Conservation (phyloP, 106 monocot genomes). For the Acorus gramineus region DNA sequence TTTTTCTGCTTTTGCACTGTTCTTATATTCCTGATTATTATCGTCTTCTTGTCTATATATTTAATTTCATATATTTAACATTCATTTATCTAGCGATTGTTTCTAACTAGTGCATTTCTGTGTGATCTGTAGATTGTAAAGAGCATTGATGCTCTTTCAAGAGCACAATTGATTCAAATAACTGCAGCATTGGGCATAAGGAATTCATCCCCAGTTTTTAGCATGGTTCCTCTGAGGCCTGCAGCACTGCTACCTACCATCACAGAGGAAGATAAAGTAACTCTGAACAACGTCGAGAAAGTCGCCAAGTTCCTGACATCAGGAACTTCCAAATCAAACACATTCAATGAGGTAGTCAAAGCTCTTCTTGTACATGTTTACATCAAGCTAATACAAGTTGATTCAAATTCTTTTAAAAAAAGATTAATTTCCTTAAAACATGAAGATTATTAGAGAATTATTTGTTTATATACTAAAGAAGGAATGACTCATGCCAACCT, state of each 20-base stretch:
- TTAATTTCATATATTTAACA: too few species aligned
- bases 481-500: too few species aligned
- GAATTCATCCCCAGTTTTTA: constrained; percentile 51
- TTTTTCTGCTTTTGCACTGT: neutral
- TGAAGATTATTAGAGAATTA: too few species aligned
- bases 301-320: constrained; percentile 74
- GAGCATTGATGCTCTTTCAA: constrained; percentile 93
- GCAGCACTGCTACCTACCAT: constrained; percentile 65
- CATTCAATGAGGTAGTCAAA: constrained; percentile 31
- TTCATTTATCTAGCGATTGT: too few species aligned
- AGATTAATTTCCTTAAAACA: too few species aligned
- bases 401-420: too few species aligned
- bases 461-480: too few species aligned
- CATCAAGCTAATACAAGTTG: too few species aligned
- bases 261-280: constrained; percentile 78
- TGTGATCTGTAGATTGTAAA: constrained; percentile 69
- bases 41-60: too few species aligned
- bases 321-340: constrained; percentile 31
- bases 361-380: too few species aligned
- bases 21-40: too few species aligned
- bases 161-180: constrained; percentile 74
- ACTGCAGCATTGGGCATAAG: constrained; percentile 52
- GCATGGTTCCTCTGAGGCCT: constrained; percentile 72
- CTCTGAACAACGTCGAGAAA: constrained; percentile 87
- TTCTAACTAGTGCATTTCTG: neutral